Evolutionary conservation across 108 stramenopile species (phyloP).

Genomic region (Cyclotella kingstonii): DNA sequence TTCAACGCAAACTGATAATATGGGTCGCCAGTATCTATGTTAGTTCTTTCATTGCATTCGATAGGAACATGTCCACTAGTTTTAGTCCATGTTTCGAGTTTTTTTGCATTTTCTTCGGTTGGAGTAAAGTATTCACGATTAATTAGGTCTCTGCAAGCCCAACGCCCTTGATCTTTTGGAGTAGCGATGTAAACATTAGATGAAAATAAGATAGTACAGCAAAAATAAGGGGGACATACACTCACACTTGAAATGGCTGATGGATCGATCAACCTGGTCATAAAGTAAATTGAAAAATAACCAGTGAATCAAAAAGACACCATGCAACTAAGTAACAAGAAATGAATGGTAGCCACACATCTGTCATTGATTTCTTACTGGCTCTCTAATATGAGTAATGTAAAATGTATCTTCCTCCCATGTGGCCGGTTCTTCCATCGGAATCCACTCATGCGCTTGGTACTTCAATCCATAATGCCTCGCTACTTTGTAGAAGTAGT

Average conservation of each 20-base stretch:
- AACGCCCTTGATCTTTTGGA: slow-evolving; percentile 43
- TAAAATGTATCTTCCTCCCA: slow-evolving; percentile 40
- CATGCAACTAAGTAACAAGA: background rate
- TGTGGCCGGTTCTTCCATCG: slow-evolving; percentile 29
- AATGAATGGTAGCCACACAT: background rate
- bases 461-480: slow-evolving; percentile 18
- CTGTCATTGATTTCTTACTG: slow-evolving; percentile 9
- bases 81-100: slow-evolving; percentile 40
- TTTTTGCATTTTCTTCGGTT: slow-evolving; percentile 33
- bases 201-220: background rate
- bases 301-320: background rate
- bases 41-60: slow-evolving; percentile 1
- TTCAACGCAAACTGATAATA: slow-evolving; percentile 17
- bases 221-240: background rate
- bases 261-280: slow-evolving; percentile 7
- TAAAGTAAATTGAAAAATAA: background rate
- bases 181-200: background rate
- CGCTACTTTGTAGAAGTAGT: slow-evolving; percentile 32
- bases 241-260: slow-evolving; percentile 33
- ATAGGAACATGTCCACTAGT: slow-evolving; percentile 21
- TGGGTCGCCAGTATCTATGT: background rate
- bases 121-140: slow-evolving; percentile 16
- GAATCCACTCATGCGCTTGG: slow-evolving; percentile 11
- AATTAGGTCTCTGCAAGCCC: slow-evolving; percentile 30
- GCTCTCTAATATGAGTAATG: slow-evolving; percentile 39